Evolutionary conservation across 495 filamentous ascomycete species (phyloP), one percentile per base, ranked within the genome.

Genomic region (Durotheca rogersii): DNA sequence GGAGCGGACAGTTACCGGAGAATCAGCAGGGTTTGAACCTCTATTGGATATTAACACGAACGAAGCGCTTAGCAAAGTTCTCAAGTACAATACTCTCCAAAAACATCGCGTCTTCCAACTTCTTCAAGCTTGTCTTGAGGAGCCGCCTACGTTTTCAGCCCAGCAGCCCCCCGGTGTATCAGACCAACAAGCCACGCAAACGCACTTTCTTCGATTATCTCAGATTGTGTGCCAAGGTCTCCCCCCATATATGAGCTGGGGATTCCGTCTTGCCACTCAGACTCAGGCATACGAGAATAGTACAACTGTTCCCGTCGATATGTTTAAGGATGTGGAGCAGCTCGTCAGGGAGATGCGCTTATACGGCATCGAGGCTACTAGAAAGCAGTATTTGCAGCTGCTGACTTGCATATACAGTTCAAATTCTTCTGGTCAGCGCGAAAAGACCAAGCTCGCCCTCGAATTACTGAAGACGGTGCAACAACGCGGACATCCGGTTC

Each of bases 391-490:
- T 27, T 30, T 69, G 1, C 51, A 62, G 19, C 61, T 78, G 15
- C 34, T 72, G 7, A 58, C 58, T 17, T 62, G 66, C 30, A 54
- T 73, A 56, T 68, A 67, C 20, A 32, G 47, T 36, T 40, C 49
- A 4, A 27, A 58, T 16, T 32, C 16, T 10, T 7, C 38, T 6
- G 38, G 7, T n/a, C 43, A 55, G 2, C 5, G 42, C 0, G 20
- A 48, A 7, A 64, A 66, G 34, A 53, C 67, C 4, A 30, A 70
- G 10, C 40, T 71, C 4, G 62, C 67, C 15, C 29, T 68, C 21
- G 42, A 60, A 19, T 45, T 74, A 9, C 23, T 71, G 10, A 51
- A 68, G 18, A 72, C 72, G 16, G 55, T 80, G 35, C 66, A 71
- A 27, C 68, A 66, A 16, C 58, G 64, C 10, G 59, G 67, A 10